Conservation (phyloP, 208 protist species). For the Crithidia thermophila region DNA sequence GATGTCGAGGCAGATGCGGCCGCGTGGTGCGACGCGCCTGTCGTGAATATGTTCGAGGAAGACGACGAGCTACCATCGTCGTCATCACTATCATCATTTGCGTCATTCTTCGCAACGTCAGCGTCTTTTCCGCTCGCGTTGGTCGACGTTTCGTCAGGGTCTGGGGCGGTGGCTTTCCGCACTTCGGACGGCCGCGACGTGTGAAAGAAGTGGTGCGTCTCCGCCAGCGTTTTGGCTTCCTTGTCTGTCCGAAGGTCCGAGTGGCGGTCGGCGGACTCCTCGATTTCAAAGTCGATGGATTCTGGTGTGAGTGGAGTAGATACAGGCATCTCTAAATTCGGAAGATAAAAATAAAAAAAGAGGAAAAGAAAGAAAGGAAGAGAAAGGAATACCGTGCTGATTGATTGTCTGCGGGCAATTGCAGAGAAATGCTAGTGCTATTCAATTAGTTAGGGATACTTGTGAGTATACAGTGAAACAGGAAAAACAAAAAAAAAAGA, state of each 20-base stretch:
- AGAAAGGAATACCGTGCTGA: not conserved
- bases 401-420: no score
- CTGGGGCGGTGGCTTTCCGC: conserved; percentile 1
- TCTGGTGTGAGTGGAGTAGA: not conserved
- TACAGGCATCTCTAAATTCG: not conserved
- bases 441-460: no score
- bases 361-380: not conserved
- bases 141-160: not conserved
- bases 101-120: no score
- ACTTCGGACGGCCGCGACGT: not conserved
- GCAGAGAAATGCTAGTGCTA: no score
- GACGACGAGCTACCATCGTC: no score
- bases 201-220: not conserved
- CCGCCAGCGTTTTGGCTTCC: not conserved
- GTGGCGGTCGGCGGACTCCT: not conserved
- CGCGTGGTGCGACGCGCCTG: no score
- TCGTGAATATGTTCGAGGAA: no score
- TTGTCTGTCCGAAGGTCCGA: not conserved
- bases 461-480: no score
- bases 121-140: no score
- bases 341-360: not conserved
- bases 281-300: conserved; percentile 13
- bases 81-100: no score
- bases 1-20: not conserved
- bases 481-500: no score